phyloP scores from a whole-genome alignment of 176 grass and related monocot genomes.

The Eremochloa ophiuroides region DNA sequence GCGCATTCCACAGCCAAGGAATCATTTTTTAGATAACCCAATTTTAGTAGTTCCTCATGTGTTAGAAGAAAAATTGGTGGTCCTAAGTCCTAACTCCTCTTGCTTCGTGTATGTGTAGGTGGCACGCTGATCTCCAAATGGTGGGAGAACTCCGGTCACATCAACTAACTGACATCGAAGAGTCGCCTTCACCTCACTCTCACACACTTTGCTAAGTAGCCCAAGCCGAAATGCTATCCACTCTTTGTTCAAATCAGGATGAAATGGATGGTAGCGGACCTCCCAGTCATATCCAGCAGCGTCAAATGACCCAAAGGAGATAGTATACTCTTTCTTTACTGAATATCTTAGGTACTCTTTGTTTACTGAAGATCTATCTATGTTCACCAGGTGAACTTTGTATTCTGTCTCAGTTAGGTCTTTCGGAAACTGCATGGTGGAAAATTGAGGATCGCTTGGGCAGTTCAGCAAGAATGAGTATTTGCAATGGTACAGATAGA shows the following conservation, averaged over 20 bases:
- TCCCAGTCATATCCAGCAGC: constrained; percentile 18
- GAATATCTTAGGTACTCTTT: background rate
- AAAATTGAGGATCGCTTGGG: background rate
- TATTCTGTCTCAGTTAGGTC: background rate
- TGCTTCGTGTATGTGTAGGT: background rate
- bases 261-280: background rate
- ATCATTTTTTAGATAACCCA: background rate
- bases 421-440: background rate
- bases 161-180: background rate
- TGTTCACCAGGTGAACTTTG: background rate
- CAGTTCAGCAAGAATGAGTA: background rate
- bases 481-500: background rate
- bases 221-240: constrained; percentile 5
- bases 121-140: background rate
- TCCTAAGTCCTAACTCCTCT: background rate
- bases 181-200: background rate
- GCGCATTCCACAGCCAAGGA: constrained; percentile 11
- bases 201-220: background rate
- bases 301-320: background rate
- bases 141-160: background rate
- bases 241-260: background rate
- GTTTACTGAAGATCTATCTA: background rate
- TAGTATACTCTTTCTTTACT: no score
- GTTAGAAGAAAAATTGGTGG: background rate
- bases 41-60: background rate